Evolutionary conservation across 257 asterid species (phyloP).

Genomic region (Penstemon newberryi): DNA sequence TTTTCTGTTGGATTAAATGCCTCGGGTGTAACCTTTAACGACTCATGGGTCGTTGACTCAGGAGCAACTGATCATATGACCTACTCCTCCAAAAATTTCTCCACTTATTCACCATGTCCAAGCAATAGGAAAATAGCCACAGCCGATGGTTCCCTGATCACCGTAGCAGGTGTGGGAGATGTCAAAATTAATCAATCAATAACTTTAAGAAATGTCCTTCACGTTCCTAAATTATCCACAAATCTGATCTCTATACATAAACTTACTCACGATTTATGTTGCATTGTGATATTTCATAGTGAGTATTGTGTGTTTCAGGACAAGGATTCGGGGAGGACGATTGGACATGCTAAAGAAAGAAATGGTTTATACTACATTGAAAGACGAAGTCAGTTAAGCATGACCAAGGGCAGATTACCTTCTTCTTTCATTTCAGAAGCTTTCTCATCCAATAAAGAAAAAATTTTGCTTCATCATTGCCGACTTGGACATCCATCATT

Average conservation of each 20-base stretch:
- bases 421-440: background rate
- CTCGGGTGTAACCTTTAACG: background rate
- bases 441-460: conserved; percentile 1
- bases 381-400: background rate
- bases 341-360: background rate
- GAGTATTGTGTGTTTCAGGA: background rate
- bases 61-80: conserved; percentile 15
- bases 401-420: background rate
- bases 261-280: background rate
- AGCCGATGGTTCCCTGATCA: background rate
- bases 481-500: conserved; percentile 24
- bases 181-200: background rate
- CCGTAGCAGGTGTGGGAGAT: background rate
- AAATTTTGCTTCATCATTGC: conserved; percentile 23
- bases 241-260: background rate
- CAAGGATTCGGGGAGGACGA: background rate
- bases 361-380: conserved; percentile 7
- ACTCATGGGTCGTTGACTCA: background rate
- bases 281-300: background rate
- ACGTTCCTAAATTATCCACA: background rate
- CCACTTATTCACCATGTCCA: background rate
- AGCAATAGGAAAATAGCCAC: background rate
- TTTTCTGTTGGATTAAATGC: background rate
- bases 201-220: background rate
- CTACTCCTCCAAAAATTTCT: background rate